Evolutionary conservation across 108 stramenopile genomes (phyloP).

Genomic region (Nannochloropsis salina): DNA sequence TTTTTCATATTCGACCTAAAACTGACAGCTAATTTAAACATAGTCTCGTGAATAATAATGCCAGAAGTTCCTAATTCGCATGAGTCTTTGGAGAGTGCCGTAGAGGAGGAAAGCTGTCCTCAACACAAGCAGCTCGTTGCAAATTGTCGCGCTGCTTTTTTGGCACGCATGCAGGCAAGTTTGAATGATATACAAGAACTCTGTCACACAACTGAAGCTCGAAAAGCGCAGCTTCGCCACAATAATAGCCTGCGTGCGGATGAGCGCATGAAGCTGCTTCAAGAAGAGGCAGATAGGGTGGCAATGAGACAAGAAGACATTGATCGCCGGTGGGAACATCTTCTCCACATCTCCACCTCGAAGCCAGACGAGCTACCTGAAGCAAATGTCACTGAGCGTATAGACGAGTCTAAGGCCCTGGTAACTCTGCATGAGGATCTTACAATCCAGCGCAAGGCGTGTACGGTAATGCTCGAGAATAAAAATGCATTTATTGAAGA

Average conservation of each 20-base stretch:
- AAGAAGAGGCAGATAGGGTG: not conserved
- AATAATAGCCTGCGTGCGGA: not conserved
- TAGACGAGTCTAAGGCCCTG: not conserved
- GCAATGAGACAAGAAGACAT: not conserved
- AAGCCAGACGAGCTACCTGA: not conserved
- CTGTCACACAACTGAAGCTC: not conserved
- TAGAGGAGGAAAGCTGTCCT: not conserved
- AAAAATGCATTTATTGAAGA: not conserved
- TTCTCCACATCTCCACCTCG: not conserved
- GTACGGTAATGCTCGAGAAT: not conserved
- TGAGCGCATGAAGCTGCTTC: not conserved
- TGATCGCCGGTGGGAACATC: not conserved
- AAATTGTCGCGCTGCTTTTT: not conserved
- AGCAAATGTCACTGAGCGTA: not conserved
- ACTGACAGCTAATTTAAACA: too few species aligned
- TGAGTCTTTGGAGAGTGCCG: not conserved
- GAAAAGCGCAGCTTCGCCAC: not conserved
- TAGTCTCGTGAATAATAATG: too few species aligned
- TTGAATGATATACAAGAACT: not conserved
- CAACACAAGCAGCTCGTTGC: not conserved
- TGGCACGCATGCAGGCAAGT: not conserved
- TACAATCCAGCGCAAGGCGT: not conserved
- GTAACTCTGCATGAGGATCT: not conserved
- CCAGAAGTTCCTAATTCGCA: too few species aligned
- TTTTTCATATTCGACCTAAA: too few species aligned